These are phyloP conservation scores for Dalbergia oliveri DNA, from an alignment of 306 rosid species.

Conservation along the genomic window DNA sequence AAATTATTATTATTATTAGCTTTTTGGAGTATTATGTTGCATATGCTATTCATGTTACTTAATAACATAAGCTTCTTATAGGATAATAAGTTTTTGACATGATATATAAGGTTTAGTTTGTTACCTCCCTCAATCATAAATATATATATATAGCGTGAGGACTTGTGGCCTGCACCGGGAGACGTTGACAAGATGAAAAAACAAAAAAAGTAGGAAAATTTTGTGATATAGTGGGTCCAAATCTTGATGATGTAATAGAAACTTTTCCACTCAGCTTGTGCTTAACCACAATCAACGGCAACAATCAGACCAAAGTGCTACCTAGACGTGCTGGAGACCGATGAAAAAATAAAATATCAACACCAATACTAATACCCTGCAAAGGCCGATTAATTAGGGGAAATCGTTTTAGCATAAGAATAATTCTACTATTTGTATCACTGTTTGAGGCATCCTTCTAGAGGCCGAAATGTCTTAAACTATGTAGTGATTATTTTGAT, in stretches of 20 bases:
- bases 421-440: too few relatives aligned
- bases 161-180: background rate
- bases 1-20: too few relatives aligned
- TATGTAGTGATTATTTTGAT: too few relatives aligned
- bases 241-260: background rate
- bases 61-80: too few relatives aligned
- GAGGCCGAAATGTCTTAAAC: too few relatives aligned
- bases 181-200: background rate
- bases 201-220: too few relatives aligned
- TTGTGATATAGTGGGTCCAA: background rate
- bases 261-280: constrained; percentile 20
- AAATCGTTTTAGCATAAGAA: too few relatives aligned
- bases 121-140: too few relatives aligned
- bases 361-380: background rate
- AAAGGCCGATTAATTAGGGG: background rate
- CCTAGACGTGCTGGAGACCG: constrained; percentile 29
- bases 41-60: too few relatives aligned
- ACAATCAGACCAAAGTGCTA: constrained; percentile 22
- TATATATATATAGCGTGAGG: background rate
- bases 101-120: background rate
- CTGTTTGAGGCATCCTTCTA: too few relatives aligned
- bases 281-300: constrained; percentile 44
- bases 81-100: background rate
- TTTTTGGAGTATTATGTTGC: too few relatives aligned
- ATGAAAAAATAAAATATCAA: background rate